Conservation (phyloP, 495 filamentous ascomycete species). For the Apodospora peruviana region DNA sequence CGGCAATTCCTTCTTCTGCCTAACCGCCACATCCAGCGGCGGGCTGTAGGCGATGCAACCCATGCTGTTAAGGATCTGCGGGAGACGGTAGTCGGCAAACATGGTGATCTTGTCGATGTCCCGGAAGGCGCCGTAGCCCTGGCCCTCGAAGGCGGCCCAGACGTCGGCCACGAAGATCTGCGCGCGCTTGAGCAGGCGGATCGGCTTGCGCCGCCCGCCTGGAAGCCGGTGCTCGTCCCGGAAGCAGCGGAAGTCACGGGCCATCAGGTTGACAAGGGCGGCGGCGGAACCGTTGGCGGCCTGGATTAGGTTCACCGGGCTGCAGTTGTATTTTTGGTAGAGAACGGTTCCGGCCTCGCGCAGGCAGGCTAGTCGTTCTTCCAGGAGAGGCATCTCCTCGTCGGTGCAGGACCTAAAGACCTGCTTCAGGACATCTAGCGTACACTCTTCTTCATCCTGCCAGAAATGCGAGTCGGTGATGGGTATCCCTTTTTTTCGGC, state of each 20-base stretch:
- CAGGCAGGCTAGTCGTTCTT: conserved; percentile 72
- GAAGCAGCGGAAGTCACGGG: conserved; percentile 78
- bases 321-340: conserved; percentile 74
- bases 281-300: conserved; percentile 76
- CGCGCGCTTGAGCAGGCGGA: conserved; percentile 85
- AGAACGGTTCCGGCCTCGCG: conserved; percentile 81
- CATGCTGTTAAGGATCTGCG: conserved; percentile 83
- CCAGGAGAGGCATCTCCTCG: conserved; percentile 80
- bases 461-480: conserved; percentile 88
- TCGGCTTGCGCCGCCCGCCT: conserved; percentile 57
- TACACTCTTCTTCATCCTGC: conserved; percentile 70
- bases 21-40: conserved; percentile 63
- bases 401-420: conserved; percentile 83
- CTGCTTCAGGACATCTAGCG: conserved; percentile 63
- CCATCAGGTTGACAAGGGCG: conserved; percentile 74
- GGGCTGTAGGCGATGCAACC: conserved; percentile 82
- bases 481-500: conserved; percentile 58
- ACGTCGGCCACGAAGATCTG: conserved; percentile 94
- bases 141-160: conserved; percentile 88
- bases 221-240: conserved; percentile 70
- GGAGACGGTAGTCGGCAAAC: conserved; percentile 97
- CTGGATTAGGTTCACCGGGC: conserved; percentile 66
- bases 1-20: conserved; percentile 54
- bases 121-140: conserved; percentile 72
- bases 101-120: conserved; percentile 96